A percentile compares a stretch with the other conserved stretches of the same genome.
These are phyloP conservation scores for Aspergillus hiratsukae DNA, from an alignment of 2,329 filamentous ascomycete species.

Conservation along the genomic window DNA sequence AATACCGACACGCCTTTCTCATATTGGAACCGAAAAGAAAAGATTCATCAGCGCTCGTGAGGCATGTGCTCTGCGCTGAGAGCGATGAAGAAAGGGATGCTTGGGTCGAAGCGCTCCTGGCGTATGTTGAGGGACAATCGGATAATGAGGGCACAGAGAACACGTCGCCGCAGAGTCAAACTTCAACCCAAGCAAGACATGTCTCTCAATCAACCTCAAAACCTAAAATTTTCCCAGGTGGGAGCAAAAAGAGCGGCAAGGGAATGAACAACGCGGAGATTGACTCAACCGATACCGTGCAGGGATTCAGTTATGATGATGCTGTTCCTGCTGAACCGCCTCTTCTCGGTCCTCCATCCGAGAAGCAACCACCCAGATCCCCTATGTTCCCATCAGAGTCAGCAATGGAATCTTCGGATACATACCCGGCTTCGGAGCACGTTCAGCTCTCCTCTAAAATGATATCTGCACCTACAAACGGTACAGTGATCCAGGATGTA, in stretches of 20 bases:
- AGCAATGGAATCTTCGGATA: slow-evolving; percentile 26
- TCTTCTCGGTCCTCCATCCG: slow-evolving; percentile 42
- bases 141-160: slow-evolving; percentile 26
- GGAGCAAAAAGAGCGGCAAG: slow-evolving; percentile 25
- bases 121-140: slow-evolving; percentile 67
- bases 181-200: slow-evolving; percentile 16
- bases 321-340: slow-evolving; percentile 56
- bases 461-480: slow-evolving; percentile 86
- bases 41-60: slow-evolving; percentile 79
- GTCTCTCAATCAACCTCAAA: slow-evolving; percentile 17
- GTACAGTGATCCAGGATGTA: slow-evolving; percentile 75
- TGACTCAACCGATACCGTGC: slow-evolving; percentile 34
- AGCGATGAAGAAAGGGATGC: slow-evolving; percentile 87
- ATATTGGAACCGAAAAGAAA: slow-evolving; percentile 95
- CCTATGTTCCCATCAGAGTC: slow-evolving; percentile 30
- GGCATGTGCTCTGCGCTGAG: slow-evolving; percentile 93
- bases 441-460: slow-evolving; percentile 35
- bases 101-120: slow-evolving; percentile 86
- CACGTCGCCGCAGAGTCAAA: slow-evolving; percentile 16
- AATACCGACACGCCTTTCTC: slow-evolving; percentile 94
- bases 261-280: slow-evolving; percentile 38
- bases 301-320: slow-evolving; percentile 53
- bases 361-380: slow-evolving; percentile 27
- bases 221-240: slow-evolving; percentile 20
- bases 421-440: slow-evolving; percentile 25